Evolutionary conservation across 306 rosid genomes (phyloP).

Genomic region (Carpinus fangiana): DNA sequence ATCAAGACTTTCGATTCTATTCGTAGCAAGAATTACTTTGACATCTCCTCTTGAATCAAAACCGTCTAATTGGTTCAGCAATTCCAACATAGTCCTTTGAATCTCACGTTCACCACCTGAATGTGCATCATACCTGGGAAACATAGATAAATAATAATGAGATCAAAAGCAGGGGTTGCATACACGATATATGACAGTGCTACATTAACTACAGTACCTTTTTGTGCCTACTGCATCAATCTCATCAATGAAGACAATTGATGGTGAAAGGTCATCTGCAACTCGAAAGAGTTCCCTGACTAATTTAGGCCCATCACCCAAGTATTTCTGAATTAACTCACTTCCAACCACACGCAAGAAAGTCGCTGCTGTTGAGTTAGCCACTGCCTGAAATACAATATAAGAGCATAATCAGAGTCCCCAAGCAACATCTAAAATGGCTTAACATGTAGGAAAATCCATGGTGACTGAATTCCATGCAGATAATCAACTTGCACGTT

Average conservation of each 20-base stretch:
- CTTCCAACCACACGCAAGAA: slow-evolving; percentile 70
- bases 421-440: neutral
- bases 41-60: slow-evolving; percentile 71
- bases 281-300: slow-evolving; percentile 68
- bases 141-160: neutral
- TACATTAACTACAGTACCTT: slow-evolving; percentile 43
- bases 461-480: neutral
- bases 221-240: slow-evolving; percentile 65
- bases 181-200: neutral
- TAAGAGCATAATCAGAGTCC: neutral
- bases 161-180: neutral
- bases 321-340: slow-evolving; percentile 61
- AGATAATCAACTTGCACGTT: neutral
- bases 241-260: slow-evolving; percentile 66
- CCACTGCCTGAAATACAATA: slow-evolving; percentile 48
- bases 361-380: slow-evolving; percentile 66
- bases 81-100: slow-evolving; percentile 59
- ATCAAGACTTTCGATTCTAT: slow-evolving; percentile 59
- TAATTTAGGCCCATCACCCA: slow-evolving; percentile 72
- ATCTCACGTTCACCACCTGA: slow-evolving; percentile 70
- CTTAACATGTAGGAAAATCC: neutral
- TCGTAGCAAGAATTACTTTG: slow-evolving; percentile 60
- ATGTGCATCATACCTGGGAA: slow-evolving; percentile 57
- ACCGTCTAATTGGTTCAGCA: slow-evolving; percentile 63
- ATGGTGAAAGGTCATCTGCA: slow-evolving; percentile 65